Evolutionary conservation across 192 early-diverging fungal genomes (phyloP).

Genomic region (Helicostylum pulchrum): DNA sequence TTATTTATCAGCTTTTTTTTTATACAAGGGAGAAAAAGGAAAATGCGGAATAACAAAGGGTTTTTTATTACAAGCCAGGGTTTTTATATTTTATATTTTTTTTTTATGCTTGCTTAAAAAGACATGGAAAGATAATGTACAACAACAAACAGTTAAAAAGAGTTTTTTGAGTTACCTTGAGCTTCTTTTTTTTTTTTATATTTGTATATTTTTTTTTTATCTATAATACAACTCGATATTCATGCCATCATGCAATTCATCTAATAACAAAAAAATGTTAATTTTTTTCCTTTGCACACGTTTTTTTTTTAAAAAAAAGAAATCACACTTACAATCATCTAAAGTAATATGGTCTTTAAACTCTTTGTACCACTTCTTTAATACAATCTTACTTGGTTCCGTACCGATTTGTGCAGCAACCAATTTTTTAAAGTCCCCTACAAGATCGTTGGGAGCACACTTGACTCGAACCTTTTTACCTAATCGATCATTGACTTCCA

Average conservation of each 20-base stretch:
- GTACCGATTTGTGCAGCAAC: constrained; percentile 90
- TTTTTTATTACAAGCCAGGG: too few species aligned
- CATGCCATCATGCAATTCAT: constrained; percentile 88
- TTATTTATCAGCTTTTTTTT: too few species aligned
- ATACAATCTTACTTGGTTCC: constrained; percentile 79
- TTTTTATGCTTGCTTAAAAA: background rate
- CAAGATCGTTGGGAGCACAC: constrained; percentile 71
- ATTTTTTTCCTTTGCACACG: background rate
- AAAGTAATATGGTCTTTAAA: constrained; percentile 90
- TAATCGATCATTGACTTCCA: constrained; percentile 82
- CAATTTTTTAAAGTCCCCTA: constrained; percentile 82
- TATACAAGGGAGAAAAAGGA: too few species aligned
- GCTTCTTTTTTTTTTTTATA: background rate
- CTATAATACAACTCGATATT: constrained; percentile 82
- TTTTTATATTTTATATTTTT: background rate
- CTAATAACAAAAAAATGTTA: constrained; percentile 21
- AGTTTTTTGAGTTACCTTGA: too few species aligned
- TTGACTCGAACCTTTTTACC: constrained; percentile 90
- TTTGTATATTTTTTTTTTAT: constrained; percentile 36
- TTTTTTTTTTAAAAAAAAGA: background rate
- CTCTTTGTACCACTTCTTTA: constrained; percentile 86
- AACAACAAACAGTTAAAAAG: too few species aligned
- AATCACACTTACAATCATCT: constrained; percentile 68
- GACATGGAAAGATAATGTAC: too few species aligned
- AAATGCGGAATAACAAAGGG: background rate